Percentiles rank a stretch among this genome's conserved stretches.
These are phyloP conservation scores for Calonectria hongkongensis DNA, from an alignment of 2,329 filamentous ascomycete genomes.

Conservation along the genomic window DNA sequence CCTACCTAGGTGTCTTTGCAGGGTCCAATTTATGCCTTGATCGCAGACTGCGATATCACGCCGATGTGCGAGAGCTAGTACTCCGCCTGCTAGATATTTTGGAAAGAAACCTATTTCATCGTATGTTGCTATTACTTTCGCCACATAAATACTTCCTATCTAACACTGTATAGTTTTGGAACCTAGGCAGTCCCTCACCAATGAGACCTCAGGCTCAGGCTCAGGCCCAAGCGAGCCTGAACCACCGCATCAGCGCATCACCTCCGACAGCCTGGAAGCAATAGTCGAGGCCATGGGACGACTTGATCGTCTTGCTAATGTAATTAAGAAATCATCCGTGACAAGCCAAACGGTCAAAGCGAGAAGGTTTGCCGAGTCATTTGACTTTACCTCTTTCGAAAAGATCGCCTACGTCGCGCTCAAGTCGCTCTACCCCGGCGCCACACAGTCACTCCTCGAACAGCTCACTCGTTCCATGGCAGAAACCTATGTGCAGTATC, in stretches of 20 bases:
- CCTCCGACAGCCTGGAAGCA: neutral
- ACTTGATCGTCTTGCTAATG: conserved; percentile 3
- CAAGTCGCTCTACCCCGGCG: neutral
- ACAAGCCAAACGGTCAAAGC: neutral
- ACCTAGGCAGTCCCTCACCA: neutral
- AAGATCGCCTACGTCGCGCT: conserved; percentile 5
- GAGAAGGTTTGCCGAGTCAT: neutral
- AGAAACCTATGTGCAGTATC: conserved; percentile 1
- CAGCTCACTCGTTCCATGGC: conserved; percentile 18
- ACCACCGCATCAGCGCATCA: neutral
- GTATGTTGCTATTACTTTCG: neutral
- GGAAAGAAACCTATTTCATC: conserved; percentile 10
- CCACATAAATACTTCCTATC: neutral
- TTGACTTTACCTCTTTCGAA: conserved; percentile 8
- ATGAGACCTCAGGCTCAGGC: neutral
- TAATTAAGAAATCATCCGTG: conserved; percentile 1
- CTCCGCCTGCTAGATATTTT: conserved; percentile 18
- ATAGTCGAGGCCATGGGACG: conserved; percentile 5
- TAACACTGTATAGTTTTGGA: neutral
- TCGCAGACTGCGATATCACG: conserved; percentile 16
- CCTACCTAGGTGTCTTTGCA: conserved; percentile 25
- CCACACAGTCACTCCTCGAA: conserved; percentile 1
- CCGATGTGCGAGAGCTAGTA: conserved; percentile 22
- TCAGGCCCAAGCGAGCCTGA: neutral
- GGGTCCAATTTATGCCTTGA: conserved; percentile 21